Percentiles rank a stretch among this genome's conserved stretches.
phyloP scores from a whole-genome alignment of 2,329 filamentous ascomycete species.

The Beauveria rudraprayagi region DNA sequence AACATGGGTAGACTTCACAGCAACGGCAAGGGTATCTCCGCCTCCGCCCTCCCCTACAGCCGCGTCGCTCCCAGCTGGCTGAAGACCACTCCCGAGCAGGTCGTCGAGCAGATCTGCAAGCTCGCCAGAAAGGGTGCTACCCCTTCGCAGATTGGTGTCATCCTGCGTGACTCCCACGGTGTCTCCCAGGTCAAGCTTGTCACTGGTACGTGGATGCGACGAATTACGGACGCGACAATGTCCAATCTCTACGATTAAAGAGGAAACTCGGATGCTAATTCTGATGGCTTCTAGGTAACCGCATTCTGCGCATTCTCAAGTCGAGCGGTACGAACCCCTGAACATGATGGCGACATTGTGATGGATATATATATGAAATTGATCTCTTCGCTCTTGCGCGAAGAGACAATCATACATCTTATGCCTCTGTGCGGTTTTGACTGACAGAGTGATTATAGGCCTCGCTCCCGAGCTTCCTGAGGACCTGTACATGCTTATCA shows the following conservation, averaged over 20 bases:
- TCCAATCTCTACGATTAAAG: neutral
- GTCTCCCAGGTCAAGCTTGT: slow-evolving; percentile 97
- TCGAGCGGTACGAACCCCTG: slow-evolving; percentile 71
- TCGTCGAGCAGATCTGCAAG: slow-evolving; percentile 99
- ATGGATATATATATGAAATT: slow-evolving; percentile 20
- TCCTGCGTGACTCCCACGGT: slow-evolving; percentile 96
- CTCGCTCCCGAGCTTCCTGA: slow-evolving; percentile 97
- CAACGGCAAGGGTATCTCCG: slow-evolving; percentile 98
- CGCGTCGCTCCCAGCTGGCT: slow-evolving; percentile 89
- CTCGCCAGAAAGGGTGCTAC: slow-evolving; percentile 98
- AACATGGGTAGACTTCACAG: slow-evolving; percentile 97
- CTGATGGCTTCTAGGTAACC: slow-evolving; percentile 66
- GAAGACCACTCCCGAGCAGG: slow-evolving; percentile 97
- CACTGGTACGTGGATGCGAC: slow-evolving; percentile 60
- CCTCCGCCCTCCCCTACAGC: slow-evolving; percentile 94
- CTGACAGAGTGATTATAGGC: slow-evolving; percentile 95
- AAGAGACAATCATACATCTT: slow-evolving; percentile 19
- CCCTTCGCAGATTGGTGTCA: slow-evolving; percentile 97
- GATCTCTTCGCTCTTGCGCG: neutral
- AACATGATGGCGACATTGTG: slow-evolving; percentile 20
- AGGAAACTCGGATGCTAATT: slow-evolving; percentile 27
- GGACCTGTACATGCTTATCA: slow-evolving; percentile 99
- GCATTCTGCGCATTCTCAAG: slow-evolving; percentile 99
- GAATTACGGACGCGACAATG: neutral
- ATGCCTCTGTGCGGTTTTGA: slow-evolving; percentile 86